Evolutionary conservation across 2,329 filamentous ascomycete species (phyloP), one percentile per base, ranked within the genome.

Genomic region (Colletotrichum graminicola): DNA sequence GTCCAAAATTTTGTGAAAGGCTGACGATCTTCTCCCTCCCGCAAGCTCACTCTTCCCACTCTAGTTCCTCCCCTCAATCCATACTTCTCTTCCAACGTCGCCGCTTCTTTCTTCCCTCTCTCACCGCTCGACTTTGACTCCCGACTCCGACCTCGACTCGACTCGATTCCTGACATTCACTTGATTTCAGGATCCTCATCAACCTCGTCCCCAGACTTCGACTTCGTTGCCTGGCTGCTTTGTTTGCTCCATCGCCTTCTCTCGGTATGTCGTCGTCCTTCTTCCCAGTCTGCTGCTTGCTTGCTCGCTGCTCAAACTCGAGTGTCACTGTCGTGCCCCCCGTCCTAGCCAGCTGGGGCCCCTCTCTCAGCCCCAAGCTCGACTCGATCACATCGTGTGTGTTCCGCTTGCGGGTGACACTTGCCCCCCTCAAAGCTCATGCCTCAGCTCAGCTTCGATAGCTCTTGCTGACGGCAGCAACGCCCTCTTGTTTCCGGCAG

Each of bases 1-100:
- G 55, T 70, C 73, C 73, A 74, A 74, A 73, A 61, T 73, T 74
- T 74, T 73, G 71, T 71, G 68, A 72, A 74, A 72, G 73, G 73
- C 73, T 74, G 73, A 74, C 73, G 72, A 73, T 74, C 73, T 64
- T 72, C 73, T 74, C 61, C 73, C 71, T 73, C 67, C 60, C 67
- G 54, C 47, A 70, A 55, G 66, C 45, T 47, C 59, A 60, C 61
- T 73, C 71, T 61, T 66, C 62, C 73, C 61, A 67, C 73, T 65
- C 72, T 62, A 72, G 36, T 39, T 64, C 63, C 54, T 71, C 65
- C 62, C 72, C 66, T 49, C 59, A 55, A 66, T 68, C 66, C 67
- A 70, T 72, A 73, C 71, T 66, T 73, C 63, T 72, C 71, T 60
- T 67, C 64, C 71, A 69, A 67, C 66, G 56, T 66, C 65, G 69